phyloP scores from a whole-genome alignment of 78 protist genomes.

The Monocercomonoides exilis region DNA sequence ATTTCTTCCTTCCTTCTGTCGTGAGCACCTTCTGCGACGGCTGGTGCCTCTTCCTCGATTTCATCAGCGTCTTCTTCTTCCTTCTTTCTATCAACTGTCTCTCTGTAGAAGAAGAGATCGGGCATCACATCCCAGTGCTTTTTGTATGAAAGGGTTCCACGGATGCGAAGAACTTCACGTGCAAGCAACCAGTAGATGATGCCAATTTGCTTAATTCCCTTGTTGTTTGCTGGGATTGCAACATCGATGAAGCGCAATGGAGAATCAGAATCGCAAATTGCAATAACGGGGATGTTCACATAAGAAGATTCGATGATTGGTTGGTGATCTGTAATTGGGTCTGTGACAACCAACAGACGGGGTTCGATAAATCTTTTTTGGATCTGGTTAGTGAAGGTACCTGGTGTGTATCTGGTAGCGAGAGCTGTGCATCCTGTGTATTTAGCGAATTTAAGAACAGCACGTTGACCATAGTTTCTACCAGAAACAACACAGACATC shows the following conservation, averaged over 20 bases:
- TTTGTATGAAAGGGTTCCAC: constrained; percentile 77
- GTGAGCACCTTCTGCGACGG: no score
- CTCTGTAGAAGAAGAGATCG: constrained; percentile 91
- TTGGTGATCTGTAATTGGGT: constrained; percentile 93
- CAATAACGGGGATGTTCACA: no score
- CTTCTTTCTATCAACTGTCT: constrained; percentile 69
- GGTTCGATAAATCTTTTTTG: constrained; percentile 92
- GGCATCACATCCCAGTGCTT: constrained; percentile 86
- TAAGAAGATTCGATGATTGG: no score
- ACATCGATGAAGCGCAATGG: constrained; percentile 74
- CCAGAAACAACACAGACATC: no score
- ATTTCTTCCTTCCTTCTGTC: no score
- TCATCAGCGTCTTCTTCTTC: no score
- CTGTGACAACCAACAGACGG: constrained; percentile 92
- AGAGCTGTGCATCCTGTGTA: constrained; percentile 81
- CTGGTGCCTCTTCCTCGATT: no score
- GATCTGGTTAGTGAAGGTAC: constrained; percentile 98
- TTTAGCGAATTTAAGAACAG: constrained; percentile 93
- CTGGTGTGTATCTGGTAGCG: constrained; percentile 98
- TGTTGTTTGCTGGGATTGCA: constrained; percentile 99
- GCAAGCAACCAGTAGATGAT: constrained; percentile 98
- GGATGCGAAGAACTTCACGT: constrained; percentile 97
- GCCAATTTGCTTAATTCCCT: constrained; percentile 72
- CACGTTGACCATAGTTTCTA: constrained; percentile 91
- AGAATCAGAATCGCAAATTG: constrained; percentile 94